phyloP scores from a whole-genome alignment of 345 rosid genomes.

The Aquilaria yunnanensis region DNA sequence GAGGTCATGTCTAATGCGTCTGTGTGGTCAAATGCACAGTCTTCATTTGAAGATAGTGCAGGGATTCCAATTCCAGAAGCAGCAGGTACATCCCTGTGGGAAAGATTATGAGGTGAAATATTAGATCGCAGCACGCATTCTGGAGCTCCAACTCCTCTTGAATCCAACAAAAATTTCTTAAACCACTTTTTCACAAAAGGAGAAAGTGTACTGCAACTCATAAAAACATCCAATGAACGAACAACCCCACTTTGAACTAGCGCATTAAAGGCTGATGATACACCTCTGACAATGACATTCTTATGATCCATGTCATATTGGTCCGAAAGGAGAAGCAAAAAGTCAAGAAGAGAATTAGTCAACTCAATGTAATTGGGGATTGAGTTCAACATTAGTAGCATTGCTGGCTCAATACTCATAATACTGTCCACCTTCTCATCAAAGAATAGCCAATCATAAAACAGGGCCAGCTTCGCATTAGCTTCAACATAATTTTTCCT shows the following conservation, averaged over 20 bases:
- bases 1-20: constrained; percentile 15
- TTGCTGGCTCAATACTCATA: constrained; percentile 93
- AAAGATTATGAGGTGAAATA: constrained; percentile 13
- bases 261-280: constrained; percentile 44
- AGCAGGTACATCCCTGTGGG: constrained; percentile 16
- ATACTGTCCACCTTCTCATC: constrained; percentile 57
- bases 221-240: constrained; percentile 40
- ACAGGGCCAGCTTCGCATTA: constrained; percentile 60
- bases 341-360: constrained; percentile 66
- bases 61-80: constrained; percentile 5
- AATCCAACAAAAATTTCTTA: constrained; percentile 28
- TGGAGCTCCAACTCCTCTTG: constrained; percentile 19
- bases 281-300: constrained; percentile 39
- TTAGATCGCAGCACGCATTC: constrained; percentile 16
- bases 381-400: constrained; percentile 68
- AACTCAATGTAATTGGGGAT: constrained; percentile 55
- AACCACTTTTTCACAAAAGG: constrained; percentile 50
- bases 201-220: constrained; percentile 33
- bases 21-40: constrained; percentile 6
- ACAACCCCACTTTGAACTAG: constrained; percentile 64
- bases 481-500: constrained; percentile 47
- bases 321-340: constrained; percentile 63
- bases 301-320: constrained; percentile 45
- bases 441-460: constrained; percentile 86
- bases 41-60: constrained; percentile 13